phyloP scores from a whole-genome alignment of 495 filamentous ascomycete genomes.

The Talaromyces thailandensis region DNA sequence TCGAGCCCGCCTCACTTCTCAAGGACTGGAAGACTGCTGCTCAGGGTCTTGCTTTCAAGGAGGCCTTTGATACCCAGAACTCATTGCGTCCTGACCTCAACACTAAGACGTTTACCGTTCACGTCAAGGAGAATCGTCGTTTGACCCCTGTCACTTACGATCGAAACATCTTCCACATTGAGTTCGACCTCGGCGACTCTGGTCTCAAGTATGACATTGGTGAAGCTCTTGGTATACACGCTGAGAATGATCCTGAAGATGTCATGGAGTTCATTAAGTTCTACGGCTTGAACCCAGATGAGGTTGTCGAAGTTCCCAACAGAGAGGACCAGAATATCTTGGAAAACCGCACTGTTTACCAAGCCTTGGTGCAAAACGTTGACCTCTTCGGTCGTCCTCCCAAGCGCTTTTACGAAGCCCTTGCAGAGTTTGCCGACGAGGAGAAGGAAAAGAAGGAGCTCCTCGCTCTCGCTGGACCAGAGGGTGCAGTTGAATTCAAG shows the following conservation, averaged over 20 bases:
- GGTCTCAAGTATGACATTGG: slow-evolving; percentile 94
- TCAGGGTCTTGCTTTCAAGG: slow-evolving; percentile 86
- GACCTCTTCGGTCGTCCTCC: slow-evolving; percentile 96
- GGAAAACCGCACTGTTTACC: slow-evolving; percentile 89
- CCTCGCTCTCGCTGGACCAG: slow-evolving; percentile 64
- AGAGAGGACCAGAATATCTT: slow-evolving; percentile 68
- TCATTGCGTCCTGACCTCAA: slow-evolving; percentile 76
- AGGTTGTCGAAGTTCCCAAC: slow-evolving; percentile 82
- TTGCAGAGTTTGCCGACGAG: slow-evolving; percentile 79
- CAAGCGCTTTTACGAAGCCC: slow-evolving; percentile 92
- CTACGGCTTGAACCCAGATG: slow-evolving; percentile 74
- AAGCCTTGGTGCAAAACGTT: slow-evolving; percentile 84
- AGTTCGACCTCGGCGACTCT: slow-evolving; percentile 87
- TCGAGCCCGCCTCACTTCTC: slow-evolving; percentile 55
- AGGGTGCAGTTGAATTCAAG: slow-evolving; percentile 92
- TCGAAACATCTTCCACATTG: slow-evolving; percentile 99
- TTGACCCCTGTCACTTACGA: slow-evolving; percentile 86
- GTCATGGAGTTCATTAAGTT: slow-evolving; percentile 79
- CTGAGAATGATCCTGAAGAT: slow-evolving; percentile 75
- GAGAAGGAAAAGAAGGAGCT: slow-evolving; percentile 75
- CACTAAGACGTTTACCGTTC: slow-evolving; percentile 77
- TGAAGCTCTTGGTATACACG: slow-evolving; percentile 94
- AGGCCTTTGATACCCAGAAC: slow-evolving; percentile 70
- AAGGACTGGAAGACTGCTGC: slow-evolving; percentile 73
- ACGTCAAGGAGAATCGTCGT: slow-evolving; percentile 89